A percentile compares a stretch with the other conserved stretches of the same genome.
Evolutionary conservation across 2,329 filamentous ascomycete genomes (phyloP).

Genomic region (Purpureocillium lavendulum): DNA sequence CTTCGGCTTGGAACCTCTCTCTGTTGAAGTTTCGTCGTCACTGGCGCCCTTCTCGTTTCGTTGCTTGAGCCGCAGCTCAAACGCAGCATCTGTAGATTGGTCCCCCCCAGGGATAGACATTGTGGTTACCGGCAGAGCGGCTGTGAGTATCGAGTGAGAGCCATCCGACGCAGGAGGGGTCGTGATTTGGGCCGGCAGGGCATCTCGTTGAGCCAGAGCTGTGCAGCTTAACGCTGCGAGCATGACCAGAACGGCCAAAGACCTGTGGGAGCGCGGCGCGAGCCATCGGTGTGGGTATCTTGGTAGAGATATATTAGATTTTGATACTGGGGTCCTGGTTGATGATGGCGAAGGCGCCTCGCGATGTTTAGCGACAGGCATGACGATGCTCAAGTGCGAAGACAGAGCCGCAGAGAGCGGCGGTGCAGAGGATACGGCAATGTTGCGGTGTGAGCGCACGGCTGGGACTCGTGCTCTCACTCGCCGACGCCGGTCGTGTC

Average conservation of each 20-base stretch:
- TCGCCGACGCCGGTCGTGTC: no score
- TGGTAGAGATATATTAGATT: not conserved
- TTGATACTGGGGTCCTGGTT: no score
- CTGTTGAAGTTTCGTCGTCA: not conserved
- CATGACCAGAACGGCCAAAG: constrained; percentile 3
- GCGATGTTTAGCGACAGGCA: no score
- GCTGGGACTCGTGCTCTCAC: no score
- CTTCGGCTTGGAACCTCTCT: not conserved
- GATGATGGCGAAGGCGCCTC: no score
- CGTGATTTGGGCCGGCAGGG: constrained; percentile 4
- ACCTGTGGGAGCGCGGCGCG: constrained; percentile 1
- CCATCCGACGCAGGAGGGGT: not conserved
- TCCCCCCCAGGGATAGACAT: not conserved
- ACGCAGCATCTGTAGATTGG: not conserved
- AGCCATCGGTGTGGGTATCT: not conserved
- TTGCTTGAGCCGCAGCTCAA: not conserved
- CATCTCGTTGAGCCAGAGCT: constrained; percentile 2
- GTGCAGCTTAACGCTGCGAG: constrained; percentile 5
- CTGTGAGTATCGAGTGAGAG: not conserved
- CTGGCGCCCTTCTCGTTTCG: not conserved
- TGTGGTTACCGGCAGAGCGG: not conserved
- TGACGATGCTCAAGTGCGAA: no score
- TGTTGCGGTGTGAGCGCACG: no score
- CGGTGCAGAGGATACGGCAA: no score
- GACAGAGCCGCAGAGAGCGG: no score